Percentiles rank a stretch among this genome's conserved stretches.
These are phyloP conservation scores for Macrolepiota fuliginosa DNA, from an alignment of 768 basidiomycete genomes.

Conservation along the genomic window DNA sequence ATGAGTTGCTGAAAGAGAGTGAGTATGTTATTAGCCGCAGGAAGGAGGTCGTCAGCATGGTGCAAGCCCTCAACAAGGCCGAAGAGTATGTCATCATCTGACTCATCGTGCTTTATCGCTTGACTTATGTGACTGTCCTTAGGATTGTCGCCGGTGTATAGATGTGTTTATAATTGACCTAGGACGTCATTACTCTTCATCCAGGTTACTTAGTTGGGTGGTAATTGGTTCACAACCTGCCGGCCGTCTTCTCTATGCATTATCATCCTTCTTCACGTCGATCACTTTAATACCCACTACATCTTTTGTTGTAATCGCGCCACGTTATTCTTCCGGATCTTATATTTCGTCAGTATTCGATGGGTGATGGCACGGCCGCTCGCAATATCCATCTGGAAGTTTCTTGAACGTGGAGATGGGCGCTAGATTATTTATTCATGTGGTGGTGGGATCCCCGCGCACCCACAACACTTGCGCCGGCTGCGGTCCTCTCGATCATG, in stretches of 20 bases:
- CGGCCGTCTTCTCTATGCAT: constrained; percentile 7
- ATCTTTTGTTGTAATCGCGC: constrained; percentile 7
- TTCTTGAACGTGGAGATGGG: neutral
- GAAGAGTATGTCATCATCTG: constrained; percentile 69
- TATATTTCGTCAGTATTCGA: neutral
- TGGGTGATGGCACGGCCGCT: neutral
- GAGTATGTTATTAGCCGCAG: constrained; percentile 86
- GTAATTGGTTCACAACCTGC: neutral
- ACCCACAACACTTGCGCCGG: neutral
- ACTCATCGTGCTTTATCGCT: neutral
- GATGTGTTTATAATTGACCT: constrained; percentile 7
- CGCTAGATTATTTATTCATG: neutral
- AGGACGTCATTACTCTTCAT: constrained; percentile 2
- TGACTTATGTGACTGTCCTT: constrained; percentile 14
- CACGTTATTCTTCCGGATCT: neutral
- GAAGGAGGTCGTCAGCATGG: constrained; percentile 94
- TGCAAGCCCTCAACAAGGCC: constrained; percentile 92
- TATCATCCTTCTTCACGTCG: neutral
- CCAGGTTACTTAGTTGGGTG: constrained; percentile 1
- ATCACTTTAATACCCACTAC: constrained; percentile 29
- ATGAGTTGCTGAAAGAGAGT: constrained; percentile 93
- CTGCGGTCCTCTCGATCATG: neutral
- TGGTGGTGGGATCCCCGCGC: neutral
- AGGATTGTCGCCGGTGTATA: constrained; percentile 33
- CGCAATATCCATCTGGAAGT: neutral